These are phyloP conservation scores for Neopestalotiopsis sp. DNA, from an alignment of 2,329 filamentous ascomycete genomes.

Conservation along the genomic window DNA sequence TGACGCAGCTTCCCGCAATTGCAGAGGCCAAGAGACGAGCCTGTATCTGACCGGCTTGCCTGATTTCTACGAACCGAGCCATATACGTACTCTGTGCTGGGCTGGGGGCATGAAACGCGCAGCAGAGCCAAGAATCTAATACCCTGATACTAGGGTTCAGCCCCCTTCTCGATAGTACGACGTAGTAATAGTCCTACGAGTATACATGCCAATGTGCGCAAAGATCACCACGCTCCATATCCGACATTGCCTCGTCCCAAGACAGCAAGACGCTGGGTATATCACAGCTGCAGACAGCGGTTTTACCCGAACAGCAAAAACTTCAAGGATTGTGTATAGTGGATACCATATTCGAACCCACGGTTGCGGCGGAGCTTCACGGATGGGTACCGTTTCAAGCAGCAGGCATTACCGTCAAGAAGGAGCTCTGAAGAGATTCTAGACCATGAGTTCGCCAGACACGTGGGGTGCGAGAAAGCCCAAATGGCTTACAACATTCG, in stretches of 20 bases:
- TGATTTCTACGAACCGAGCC: neutral
- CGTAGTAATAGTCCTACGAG: too few species aligned
- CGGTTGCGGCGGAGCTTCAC: slow-evolving; percentile 1
- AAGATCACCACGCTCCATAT: neutral
- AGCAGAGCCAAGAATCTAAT: neutral
- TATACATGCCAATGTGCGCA: neutral
- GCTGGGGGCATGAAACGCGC: neutral
- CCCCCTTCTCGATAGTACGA: neutral
- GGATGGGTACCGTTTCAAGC: slow-evolving; percentile 14
- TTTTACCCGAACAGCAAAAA: slow-evolving; percentile 11
- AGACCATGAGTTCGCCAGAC: neutral
- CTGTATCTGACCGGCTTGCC: neutral
- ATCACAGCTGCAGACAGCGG: neutral
- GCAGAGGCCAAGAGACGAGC: neutral
- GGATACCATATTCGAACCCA: neutral
- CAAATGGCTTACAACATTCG: neutral
- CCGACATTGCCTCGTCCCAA: slow-evolving; percentile 2
- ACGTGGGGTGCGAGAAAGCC: neutral
- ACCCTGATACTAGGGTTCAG: neutral
- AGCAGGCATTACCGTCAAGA: neutral
- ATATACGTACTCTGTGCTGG: neutral
- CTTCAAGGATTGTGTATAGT: neutral
- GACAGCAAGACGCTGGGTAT: slow-evolving; percentile 5
- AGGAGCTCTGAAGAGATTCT: neutral
- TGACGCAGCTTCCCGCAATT: neutral